Evolutionary conservation across 306 rosid species (phyloP).

Genomic region (Cucurbita ficifolia): DNA sequence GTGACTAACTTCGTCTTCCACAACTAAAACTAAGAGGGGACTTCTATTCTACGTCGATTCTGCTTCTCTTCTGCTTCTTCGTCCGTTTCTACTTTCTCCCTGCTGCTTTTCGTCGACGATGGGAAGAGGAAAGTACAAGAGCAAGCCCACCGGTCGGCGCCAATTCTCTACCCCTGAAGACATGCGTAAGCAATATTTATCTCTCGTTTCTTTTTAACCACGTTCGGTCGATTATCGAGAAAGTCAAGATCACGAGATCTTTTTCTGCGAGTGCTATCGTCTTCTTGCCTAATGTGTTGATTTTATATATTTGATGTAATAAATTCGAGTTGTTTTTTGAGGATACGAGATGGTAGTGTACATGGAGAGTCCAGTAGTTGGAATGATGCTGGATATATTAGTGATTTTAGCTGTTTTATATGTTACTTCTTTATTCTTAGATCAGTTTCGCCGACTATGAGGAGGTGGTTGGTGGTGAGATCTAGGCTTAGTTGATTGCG

Average conservation of each 20-base stretch:
- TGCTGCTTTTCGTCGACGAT: slow-evolving; percentile 15
- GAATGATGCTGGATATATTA: neutral
- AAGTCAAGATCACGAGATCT: neutral
- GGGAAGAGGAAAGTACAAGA: slow-evolving; percentile 92
- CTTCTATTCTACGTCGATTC: neutral
- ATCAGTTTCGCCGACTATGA: neutral
- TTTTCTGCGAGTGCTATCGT: neutral
- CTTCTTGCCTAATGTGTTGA: neutral
- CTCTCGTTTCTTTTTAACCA: neutral
- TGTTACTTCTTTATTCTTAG: neutral
- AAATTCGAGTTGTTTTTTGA: neutral
- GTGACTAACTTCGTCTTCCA: neutral
- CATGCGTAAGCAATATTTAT: slow-evolving; percentile 32
- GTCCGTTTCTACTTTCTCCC: neutral
- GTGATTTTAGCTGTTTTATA: neutral
- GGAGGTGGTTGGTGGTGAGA: neutral
- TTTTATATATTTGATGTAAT: neutral
- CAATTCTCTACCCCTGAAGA: slow-evolving; percentile 79
- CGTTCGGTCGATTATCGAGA: neutral
- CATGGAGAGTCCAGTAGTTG: neutral
- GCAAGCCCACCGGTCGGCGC: slow-evolving; percentile 93
- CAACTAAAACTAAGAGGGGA: neutral
- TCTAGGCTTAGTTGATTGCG: neutral
- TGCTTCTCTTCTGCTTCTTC: neutral
- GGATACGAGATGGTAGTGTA: neutral